phyloP scores from a whole-genome alignment of 257 asterid genomes.

The Nicotiana obtusifolia region DNA sequence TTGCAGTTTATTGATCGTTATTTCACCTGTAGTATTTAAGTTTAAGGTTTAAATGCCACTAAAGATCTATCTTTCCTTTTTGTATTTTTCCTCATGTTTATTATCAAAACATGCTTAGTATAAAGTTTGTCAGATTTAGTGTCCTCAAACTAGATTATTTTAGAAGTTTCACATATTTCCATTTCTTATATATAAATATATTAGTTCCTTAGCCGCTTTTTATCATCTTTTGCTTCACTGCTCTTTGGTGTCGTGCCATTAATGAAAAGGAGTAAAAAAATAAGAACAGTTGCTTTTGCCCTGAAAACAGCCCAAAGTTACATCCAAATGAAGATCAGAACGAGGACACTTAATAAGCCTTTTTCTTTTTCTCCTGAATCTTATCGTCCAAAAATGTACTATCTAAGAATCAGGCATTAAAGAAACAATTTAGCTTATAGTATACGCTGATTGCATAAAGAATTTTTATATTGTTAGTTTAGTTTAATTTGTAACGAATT shows the following conservation, averaged over 20 bases:
- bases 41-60: neutral
- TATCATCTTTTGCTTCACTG: no score
- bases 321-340: no score
- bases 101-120: neutral
- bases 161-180: neutral
- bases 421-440: neutral
- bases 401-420: no score
- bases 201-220: no score
- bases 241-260: no score
- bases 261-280: neutral
- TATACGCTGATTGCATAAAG: neutral
- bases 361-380: no score
- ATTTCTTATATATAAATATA: no score
- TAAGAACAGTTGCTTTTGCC: no score
- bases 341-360: no score
- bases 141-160: neutral
- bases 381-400: no score
- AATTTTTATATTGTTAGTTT: neutral
- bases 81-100: neutral
- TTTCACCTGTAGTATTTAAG: neutral
- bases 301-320: no score
- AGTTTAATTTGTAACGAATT: neutral
- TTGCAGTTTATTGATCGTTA: neutral
- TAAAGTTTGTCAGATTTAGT: neutral
- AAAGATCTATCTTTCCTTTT: neutral